Percentiles rank a stretch among this genome's conserved stretches.
phyloP scores from a whole-genome alignment of 139 green algal genomes.

The Tetraselmis chui region DNA sequence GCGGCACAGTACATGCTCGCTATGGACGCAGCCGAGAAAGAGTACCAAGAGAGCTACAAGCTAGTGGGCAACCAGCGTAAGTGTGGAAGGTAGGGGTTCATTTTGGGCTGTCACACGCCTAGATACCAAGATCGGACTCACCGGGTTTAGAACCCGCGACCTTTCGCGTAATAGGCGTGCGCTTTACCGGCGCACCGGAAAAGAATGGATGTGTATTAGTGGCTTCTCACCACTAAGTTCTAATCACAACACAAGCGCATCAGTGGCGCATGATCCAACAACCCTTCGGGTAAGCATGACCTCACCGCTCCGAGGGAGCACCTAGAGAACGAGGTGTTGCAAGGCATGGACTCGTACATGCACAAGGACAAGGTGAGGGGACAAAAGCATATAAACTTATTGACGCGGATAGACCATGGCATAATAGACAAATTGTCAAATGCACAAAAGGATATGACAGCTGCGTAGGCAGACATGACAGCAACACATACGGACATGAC shows the following conservation, averaged over 20 bases:
- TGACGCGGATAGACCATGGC: not conserved
- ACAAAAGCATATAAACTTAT: not conserved
- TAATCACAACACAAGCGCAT: not conserved
- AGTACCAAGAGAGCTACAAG: too few relatives aligned
- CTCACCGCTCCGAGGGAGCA: not conserved
- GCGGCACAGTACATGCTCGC: too few relatives aligned
- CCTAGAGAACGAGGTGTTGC: not conserved
- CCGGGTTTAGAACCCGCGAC: too few relatives aligned
- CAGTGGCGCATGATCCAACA: not conserved
- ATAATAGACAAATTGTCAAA: not conserved
- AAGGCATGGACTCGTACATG: not conserved
- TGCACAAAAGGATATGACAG: not conserved
- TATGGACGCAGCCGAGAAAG: too few relatives aligned
- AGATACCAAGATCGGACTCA: too few relatives aligned
- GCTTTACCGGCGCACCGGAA: too few relatives aligned
- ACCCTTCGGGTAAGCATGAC: not conserved
- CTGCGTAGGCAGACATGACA: not conserved
- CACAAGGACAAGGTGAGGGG: not conserved
- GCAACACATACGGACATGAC: not conserved
- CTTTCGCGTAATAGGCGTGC: too few relatives aligned
- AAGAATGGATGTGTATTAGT: too few relatives aligned
- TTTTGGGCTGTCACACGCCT: too few relatives aligned
- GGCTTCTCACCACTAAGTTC: too few relatives aligned
- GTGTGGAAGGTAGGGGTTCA: too few relatives aligned
- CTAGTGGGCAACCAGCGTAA: too few relatives aligned